Evolutionary conservation across 176 grass and related monocot species (phyloP).

Genomic region (Zea luxurians): DNA sequence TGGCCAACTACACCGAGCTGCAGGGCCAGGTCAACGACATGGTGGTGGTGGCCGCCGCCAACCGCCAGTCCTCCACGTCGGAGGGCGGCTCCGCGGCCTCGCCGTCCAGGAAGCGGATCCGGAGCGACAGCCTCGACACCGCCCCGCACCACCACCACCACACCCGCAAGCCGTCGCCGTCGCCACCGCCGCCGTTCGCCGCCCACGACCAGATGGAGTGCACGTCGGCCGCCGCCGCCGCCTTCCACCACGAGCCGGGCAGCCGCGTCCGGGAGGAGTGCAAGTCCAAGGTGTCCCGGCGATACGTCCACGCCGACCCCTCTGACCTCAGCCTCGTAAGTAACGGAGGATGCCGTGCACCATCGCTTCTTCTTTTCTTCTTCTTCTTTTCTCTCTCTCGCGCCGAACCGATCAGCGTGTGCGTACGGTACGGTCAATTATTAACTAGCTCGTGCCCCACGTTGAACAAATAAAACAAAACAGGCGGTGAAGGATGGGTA

Average conservation of each 20-base stretch:
- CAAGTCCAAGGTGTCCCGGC: constrained; percentile 48
- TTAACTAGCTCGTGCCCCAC: no score
- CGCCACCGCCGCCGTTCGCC: neutral
- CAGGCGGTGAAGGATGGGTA: constrained; percentile 87
- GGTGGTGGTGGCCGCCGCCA: neutral
- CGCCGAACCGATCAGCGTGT: no score
- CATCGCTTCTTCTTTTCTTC: no score
- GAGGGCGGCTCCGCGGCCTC: constrained; percentile 46
- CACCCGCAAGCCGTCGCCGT: constrained; percentile 30
- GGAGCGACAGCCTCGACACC: constrained; percentile 48
- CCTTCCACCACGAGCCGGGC: constrained; percentile 24
- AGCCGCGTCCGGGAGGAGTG: constrained; percentile 46
- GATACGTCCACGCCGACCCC: constrained; percentile 57
- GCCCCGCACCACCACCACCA: neutral
- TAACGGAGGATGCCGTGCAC: neutral
- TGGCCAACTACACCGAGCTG: constrained; percentile 56
- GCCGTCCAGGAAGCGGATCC: constrained; percentile 51
- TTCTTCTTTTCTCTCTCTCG: no score
- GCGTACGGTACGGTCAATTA: no score
- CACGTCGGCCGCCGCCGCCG: constrained; percentile 36
- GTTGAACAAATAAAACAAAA: no score
- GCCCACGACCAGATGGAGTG: constrained; percentile 37
- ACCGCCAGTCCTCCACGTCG: constrained; percentile 37
- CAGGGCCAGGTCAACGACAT: constrained; percentile 53
- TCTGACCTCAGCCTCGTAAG: constrained; percentile 72